Percentiles rank a stretch among this genome's conserved stretches.
These are phyloP conservation scores for Arthrinium phaeospermum DNA, from an alignment of 2,329 filamentous ascomycete genomes.

Conservation along the genomic window DNA sequence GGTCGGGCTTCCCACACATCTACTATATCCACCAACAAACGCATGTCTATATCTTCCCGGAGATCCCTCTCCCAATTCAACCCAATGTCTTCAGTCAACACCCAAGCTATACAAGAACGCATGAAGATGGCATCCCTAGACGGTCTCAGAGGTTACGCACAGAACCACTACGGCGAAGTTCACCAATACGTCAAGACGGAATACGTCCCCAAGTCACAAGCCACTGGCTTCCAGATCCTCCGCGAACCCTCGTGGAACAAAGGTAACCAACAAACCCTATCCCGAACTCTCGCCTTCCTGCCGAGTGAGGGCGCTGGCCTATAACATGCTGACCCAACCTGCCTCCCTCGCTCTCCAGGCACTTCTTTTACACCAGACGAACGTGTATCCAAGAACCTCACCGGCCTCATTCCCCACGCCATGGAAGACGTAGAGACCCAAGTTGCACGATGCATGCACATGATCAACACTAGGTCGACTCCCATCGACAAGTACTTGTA, in stretches of 20 bases:
- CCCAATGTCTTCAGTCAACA: slow-evolving; percentile 62
- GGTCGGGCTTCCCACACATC: slow-evolving; percentile 56
- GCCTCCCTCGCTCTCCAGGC: slow-evolving; percentile 46
- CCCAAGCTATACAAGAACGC: slow-evolving; percentile 61
- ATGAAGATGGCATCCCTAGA: slow-evolving; percentile 67
- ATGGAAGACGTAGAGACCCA: slow-evolving; percentile 66
- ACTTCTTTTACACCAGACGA: slow-evolving; percentile 69
- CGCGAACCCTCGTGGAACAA: slow-evolving; percentile 70
- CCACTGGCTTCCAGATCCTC: slow-evolving; percentile 66
- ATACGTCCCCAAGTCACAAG: slow-evolving; percentile 57
- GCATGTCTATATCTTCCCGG: slow-evolving; percentile 54
- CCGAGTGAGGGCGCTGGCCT: neutral
- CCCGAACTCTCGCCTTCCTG: slow-evolving; percentile 21
- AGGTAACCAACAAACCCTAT: slow-evolving; percentile 46
- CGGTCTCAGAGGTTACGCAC: slow-evolving; percentile 64
- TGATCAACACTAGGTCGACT: slow-evolving; percentile 73
- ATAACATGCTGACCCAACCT: slow-evolving; percentile 25
- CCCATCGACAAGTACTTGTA: slow-evolving; percentile 85
- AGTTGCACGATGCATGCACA: slow-evolving; percentile 71
- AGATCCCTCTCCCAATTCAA: slow-evolving; percentile 59
- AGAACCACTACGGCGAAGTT: slow-evolving; percentile 61
- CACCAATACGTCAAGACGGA: slow-evolving; percentile 59
- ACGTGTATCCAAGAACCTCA: slow-evolving; percentile 68
- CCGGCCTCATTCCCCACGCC: slow-evolving; percentile 68
- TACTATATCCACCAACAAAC: slow-evolving; percentile 55